A percentile compares a stretch with the other conserved stretches of the same genome.
Conservation (phyloP, 371 early-diverging fungal genomes). For the Lichtheimia hyalospora region DNA sequence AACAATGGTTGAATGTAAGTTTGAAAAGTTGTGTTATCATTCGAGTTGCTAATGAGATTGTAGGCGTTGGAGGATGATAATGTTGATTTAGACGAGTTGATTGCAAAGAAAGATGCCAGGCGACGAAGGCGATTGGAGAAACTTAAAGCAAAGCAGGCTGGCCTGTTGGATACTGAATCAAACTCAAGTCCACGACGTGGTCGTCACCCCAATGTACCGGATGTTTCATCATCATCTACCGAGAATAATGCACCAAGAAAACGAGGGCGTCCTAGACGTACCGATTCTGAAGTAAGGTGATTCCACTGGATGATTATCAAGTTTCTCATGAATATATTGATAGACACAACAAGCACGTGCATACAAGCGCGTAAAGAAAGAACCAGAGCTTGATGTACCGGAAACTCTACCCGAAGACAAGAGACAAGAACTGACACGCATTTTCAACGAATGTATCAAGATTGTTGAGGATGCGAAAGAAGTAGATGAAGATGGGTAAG, state of each 20-base stretch:
- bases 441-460: constrained; percentile 51
- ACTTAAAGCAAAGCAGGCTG: not conserved
- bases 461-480: constrained; percentile 54
- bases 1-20: constrained; percentile 82
- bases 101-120: constrained; percentile 16
- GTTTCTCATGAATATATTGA: too few relatives aligned
- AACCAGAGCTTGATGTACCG: constrained; percentile 9
- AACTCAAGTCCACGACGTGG: not conserved
- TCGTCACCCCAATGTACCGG: not conserved
- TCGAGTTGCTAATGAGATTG: not conserved
- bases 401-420: constrained; percentile 18
- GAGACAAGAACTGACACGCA: constrained; percentile 47
- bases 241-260: constrained; percentile 7
- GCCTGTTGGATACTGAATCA: not conserved
- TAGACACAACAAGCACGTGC: too few relatives aligned
- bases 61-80: constrained; percentile 22
- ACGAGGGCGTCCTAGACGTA: constrained; percentile 16
- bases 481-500: constrained; percentile 43
- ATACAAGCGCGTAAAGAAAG: constrained; percentile 10
- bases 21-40: not conserved
- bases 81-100: constrained; percentile 20
- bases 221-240: not conserved
- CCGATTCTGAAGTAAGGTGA: constrained; percentile 3
- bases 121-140: constrained; percentile 16
- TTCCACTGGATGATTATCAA: too few relatives aligned